These are phyloP conservation scores for Beauveria brongniartii DNA, from an alignment of 2,329 filamentous ascomycete genomes.

Conservation along the genomic window DNA sequence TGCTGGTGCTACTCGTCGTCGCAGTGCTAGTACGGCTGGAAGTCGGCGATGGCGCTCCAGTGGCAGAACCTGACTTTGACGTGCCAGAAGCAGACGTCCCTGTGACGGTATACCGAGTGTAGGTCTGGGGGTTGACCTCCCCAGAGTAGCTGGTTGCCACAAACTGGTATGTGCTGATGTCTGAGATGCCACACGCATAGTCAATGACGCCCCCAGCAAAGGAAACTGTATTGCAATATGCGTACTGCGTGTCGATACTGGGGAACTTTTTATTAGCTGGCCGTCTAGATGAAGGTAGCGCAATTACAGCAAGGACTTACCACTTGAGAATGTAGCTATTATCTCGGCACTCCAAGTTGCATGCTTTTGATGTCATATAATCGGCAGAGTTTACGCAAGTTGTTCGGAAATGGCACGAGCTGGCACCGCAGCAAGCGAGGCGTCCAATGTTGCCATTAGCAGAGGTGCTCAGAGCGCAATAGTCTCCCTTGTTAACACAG, in stretches of 20 bases:
- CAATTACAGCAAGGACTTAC: constrained; percentile 21
- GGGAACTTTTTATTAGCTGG: constrained; percentile 14
- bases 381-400: constrained; percentile 32
- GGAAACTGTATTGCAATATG: constrained; percentile 38
- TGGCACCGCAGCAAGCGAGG: constrained; percentile 34
- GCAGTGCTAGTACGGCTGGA: background rate
- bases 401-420: constrained; percentile 26
- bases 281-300: background rate
- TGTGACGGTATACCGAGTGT: constrained; percentile 20
- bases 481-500: constrained; percentile 24
- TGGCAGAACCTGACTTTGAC: background rate
- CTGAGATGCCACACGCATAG: constrained; percentile 34
- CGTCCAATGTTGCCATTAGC: constrained; percentile 23
- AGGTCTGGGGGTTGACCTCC: constrained; percentile 23
- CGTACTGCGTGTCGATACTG: constrained; percentile 27
- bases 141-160: constrained; percentile 34
- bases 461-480: constrained; percentile 34
- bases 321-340: constrained; percentile 39
- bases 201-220: constrained; percentile 34
- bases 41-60: background rate
- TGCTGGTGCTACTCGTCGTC: constrained; percentile 8
- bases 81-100: background rate
- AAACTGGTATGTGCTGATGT: constrained; percentile 25
- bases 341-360: constrained; percentile 31
- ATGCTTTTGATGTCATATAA: constrained; percentile 27